Evolutionary conservation across 2,329 filamentous ascomycete species (phyloP).

Genomic region (Fulvia fulva): DNA sequence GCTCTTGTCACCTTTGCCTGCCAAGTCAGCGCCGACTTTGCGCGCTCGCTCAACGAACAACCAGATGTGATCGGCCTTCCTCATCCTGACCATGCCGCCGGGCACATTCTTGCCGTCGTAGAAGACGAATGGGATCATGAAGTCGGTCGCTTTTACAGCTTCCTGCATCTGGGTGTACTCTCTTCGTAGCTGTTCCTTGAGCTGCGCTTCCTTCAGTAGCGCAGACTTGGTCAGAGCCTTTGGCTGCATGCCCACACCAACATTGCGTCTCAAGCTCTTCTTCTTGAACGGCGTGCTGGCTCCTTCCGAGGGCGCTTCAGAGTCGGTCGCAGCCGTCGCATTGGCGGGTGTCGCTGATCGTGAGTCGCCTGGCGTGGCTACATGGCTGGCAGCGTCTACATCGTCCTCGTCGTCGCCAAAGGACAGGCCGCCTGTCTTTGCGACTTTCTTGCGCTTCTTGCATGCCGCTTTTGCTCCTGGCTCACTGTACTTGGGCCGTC

Average conservation of each 20-base stretch:
- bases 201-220: constrained; percentile 72
- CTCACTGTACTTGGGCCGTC: constrained; percentile 56
- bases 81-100: constrained; percentile 77
- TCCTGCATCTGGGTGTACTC: constrained; percentile 83
- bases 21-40: constrained; percentile 81
- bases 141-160: constrained; percentile 80
- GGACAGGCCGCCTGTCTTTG: constrained; percentile 59
- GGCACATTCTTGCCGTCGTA: constrained; percentile 91
- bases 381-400: constrained; percentile 19
- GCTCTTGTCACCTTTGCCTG: constrained; percentile 63
- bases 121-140: constrained; percentile 91
- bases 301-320: constrained; percentile 11
- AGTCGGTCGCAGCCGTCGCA: constrained; percentile 14
- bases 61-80: constrained; percentile 92
- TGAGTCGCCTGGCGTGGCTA: not conserved
- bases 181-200: constrained; percentile 68
- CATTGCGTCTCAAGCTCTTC: constrained; percentile 57
- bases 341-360: not conserved
- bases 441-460: constrained; percentile 55
- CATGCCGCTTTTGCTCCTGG: constrained; percentile 43
- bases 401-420: constrained; percentile 70
- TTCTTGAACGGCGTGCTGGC: constrained; percentile 32
- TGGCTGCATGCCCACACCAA: constrained; percentile 60
- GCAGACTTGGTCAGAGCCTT: constrained; percentile 73
- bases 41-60: constrained; percentile 86